These are phyloP conservation scores for Saccharum hybrid DNA, from an alignment of 202 grass and related monocot species.

Conservation along the genomic window DNA sequence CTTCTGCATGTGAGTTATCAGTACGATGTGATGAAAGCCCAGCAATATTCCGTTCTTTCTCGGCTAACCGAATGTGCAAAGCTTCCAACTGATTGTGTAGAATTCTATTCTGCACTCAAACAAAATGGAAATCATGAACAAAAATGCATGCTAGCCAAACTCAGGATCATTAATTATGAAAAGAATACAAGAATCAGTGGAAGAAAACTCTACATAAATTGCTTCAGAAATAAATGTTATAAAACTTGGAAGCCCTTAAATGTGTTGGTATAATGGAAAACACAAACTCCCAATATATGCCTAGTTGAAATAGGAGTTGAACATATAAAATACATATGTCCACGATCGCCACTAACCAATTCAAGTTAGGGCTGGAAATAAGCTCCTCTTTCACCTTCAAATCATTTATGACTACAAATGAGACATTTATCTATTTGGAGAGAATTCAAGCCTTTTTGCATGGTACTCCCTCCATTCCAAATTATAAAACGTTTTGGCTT, in stretches of 20 bases:
- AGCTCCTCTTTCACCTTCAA: not conserved
- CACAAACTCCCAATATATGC: not conserved
- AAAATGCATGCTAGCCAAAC: constrained; percentile 13
- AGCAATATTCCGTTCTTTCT: constrained; percentile 69
- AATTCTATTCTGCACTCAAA: constrained; percentile 80
- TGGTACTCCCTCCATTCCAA: too few relatives aligned
- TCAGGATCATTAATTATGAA: not conserved
- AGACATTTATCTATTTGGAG: too few relatives aligned
- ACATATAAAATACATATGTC: not conserved
- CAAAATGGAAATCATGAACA: constrained; percentile 30
- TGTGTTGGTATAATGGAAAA: not conserved
- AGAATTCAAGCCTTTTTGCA: too few relatives aligned
- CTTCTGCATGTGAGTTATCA: constrained; percentile 64
- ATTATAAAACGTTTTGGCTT: too few relatives aligned
- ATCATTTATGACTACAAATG: too few relatives aligned
- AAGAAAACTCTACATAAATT: not conserved
- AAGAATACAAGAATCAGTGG: not conserved
- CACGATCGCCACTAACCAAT: not conserved
- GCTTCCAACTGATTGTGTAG: constrained; percentile 80
- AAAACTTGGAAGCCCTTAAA: not conserved
- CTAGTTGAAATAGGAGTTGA: not conserved
- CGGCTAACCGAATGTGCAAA: constrained; percentile 88
- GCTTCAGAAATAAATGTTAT: not conserved
- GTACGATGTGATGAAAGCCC: constrained; percentile 60
- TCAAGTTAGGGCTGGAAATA: not conserved